Evolutionary conservation across 495 filamentous ascomycete species (phyloP).

Genomic region (Stereocaulon alpinum): DNA sequence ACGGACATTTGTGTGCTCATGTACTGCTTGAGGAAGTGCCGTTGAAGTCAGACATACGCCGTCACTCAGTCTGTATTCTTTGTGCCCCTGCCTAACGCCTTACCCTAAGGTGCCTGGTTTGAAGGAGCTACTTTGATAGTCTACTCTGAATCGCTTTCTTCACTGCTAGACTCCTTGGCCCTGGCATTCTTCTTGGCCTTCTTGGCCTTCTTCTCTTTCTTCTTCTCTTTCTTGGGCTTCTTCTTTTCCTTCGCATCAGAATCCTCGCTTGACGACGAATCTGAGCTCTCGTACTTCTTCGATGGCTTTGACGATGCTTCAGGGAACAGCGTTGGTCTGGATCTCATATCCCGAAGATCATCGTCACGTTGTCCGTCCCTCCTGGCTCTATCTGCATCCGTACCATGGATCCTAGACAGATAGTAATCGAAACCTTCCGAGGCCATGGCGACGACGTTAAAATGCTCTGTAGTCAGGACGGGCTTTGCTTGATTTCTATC

Average conservation of each 20-base stretch:
- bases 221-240: conserved; percentile 6
- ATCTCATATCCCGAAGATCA: background rate
- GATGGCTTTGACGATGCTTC: background rate
- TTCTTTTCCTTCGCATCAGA: conserved; percentile 4
- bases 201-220: background rate
- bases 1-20: too few species aligned
- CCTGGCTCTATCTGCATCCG: conserved; percentile 7
- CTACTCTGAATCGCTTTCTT: background rate
- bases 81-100: background rate
- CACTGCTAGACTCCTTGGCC: background rate
- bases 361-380: conserved; percentile 2
- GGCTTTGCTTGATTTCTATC: background rate
- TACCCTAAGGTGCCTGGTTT: background rate
- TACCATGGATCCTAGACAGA: conserved; percentile 5
- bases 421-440: conserved; percentile 7
- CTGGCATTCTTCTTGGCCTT: background rate
- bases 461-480: background rate
- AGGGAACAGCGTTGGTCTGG: background rate
- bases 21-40: too few species aligned
- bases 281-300: background rate
- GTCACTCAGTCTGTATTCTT: background rate
- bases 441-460: conserved; percentile 1
- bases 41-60: too few species aligned
- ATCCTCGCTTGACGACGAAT: conserved; percentile 5
- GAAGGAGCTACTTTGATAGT: background rate